phyloP scores from a whole-genome alignment of 2,329 filamentous ascomycete species.

The Beauveria asiatica region DNA sequence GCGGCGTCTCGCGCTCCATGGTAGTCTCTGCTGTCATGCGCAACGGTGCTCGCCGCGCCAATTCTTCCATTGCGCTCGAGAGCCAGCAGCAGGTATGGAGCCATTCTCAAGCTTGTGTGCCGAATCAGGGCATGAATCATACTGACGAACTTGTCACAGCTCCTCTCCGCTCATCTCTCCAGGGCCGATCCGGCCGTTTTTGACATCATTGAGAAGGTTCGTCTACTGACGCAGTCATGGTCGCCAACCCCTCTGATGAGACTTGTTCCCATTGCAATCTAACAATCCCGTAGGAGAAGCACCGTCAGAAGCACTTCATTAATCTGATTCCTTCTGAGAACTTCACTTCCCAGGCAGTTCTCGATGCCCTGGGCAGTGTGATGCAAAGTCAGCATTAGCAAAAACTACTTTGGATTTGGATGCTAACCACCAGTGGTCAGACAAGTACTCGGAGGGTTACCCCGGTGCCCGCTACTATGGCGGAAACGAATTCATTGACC shows the following conservation, averaged over 20 bases:
- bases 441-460: slow-evolving; percentile 98
- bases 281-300: slow-evolving; percentile 63
- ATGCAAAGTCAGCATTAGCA: slow-evolving; percentile 67
- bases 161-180: slow-evolving; percentile 70
- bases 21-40: slow-evolving; percentile 16
- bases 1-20: slow-evolving; percentile 29
- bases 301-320: slow-evolving; percentile 94
- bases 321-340: slow-evolving; percentile 95
- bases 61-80: slow-evolving; percentile 42
- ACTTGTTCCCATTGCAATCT: neutral
- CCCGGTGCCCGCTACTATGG: slow-evolving; percentile 95
- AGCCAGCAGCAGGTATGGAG: slow-evolving; percentile 49
- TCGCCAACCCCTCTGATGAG: neutral
- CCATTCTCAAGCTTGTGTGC: slow-evolving; percentile 11
- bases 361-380: slow-evolving; percentile 84
- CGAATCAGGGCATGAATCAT: neutral
- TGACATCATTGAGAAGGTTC: slow-evolving; percentile 83
- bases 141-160: slow-evolving; percentile 36
- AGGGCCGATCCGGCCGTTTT: slow-evolving; percentile 81
- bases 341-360: slow-evolving; percentile 86
- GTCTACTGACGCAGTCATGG: slow-evolving; percentile 13
- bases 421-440: slow-evolving; percentile 36
- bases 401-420: slow-evolving; percentile 8
- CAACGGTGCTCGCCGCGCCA: slow-evolving; percentile 26
- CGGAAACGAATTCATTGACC: slow-evolving; percentile 92